These are phyloP conservation scores for Amphicarpaea edgeworthii DNA, from an alignment of 306 rosid genomes.

Conservation along the genomic window DNA sequence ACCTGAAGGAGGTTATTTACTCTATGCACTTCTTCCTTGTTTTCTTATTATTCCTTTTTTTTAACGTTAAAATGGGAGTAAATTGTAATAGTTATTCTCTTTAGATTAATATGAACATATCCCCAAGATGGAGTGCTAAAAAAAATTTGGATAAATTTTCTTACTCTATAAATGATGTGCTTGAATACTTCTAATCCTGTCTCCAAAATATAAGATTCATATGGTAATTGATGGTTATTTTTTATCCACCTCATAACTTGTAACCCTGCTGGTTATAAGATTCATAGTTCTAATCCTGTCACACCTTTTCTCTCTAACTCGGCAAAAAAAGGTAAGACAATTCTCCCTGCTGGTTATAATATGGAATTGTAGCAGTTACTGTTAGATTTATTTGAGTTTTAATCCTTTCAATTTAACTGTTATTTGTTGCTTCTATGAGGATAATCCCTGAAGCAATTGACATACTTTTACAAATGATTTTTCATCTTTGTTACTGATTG, in stretches of 20 bases:
- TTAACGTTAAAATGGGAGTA: constrained; percentile 32
- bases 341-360: constrained; percentile 30
- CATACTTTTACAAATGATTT: constrained; percentile 5
- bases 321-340: neutral
- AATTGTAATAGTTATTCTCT: constrained; percentile 30
- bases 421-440: constrained; percentile 18
- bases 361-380: neutral
- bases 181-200: constrained; percentile 19
- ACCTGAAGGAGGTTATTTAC: constrained; percentile 78
- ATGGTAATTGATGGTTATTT: constrained; percentile 10
- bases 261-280: too few relatives aligned
- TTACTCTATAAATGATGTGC: constrained; percentile 28
- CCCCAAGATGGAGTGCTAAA: constrained; percentile 3
- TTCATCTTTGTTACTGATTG: constrained; percentile 5
- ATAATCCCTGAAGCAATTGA: neutral
- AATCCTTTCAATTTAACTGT: constrained; percentile 18
- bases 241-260: constrained; percentile 23
- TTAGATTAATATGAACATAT: constrained; percentile 29
- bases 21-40: constrained; percentile 7
- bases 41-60: constrained; percentile 20
- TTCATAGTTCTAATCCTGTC: constrained; percentile 8
- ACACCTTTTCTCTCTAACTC: neutral
- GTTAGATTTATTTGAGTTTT: constrained; percentile 22
- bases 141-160: constrained; percentile 14
- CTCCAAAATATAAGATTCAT: constrained; percentile 22